Evolutionary conservation across 371 early-diverging fungal species (phyloP), one percentile per base, ranked within the genome.

Genomic region (Coemansia sp.): DNA sequence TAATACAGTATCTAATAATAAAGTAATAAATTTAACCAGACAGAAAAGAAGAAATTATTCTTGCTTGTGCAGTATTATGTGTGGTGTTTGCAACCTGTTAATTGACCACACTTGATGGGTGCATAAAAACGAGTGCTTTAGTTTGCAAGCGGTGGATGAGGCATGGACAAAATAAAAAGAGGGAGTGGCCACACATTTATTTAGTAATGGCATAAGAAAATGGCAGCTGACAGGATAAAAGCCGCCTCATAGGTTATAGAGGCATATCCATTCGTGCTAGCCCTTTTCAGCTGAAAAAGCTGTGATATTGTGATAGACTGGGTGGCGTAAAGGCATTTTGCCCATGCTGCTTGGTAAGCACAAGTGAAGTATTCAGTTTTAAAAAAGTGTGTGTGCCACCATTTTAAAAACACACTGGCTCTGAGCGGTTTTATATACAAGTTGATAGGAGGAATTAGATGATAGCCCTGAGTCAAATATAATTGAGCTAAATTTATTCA

Each of bases 1-100:
- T 44, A 59, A n/a, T 59, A 59, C 59, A 59, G 44, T 44, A 59
- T 42, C 59, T 58, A 58, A 21, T 57, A 59, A 23, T 42, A 39
- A 25, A 23, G 59, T 21, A 7, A 42, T 9, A 23, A 12, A 42
- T 58, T n/a, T 21, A 20, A 33, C 20, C 52, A 52, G 30, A 26
- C 25, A 44, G 47, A 26, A 42, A 5, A 53, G 16, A 44, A 64
- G 42, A 37, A 39, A 50, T 16, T 37, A 51, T 20, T 5, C 33
- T n/a, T 40, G 33, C 58, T 21, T 20, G 23, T 40, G 12, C 26
- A 44, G 25, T 44, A 21, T 21, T 28, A 59, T 59, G 42, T 40
- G 39, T 52, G 52, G 25, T 54, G 33, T 54, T 61, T 50, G 61
- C 14, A 50, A 44, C 61, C 11, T 33, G 47, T 50, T 50, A 50